phyloP scores from a whole-genome alignment of 2,329 filamentous ascomycete species.

The Sporothrix curviconia region DNA sequence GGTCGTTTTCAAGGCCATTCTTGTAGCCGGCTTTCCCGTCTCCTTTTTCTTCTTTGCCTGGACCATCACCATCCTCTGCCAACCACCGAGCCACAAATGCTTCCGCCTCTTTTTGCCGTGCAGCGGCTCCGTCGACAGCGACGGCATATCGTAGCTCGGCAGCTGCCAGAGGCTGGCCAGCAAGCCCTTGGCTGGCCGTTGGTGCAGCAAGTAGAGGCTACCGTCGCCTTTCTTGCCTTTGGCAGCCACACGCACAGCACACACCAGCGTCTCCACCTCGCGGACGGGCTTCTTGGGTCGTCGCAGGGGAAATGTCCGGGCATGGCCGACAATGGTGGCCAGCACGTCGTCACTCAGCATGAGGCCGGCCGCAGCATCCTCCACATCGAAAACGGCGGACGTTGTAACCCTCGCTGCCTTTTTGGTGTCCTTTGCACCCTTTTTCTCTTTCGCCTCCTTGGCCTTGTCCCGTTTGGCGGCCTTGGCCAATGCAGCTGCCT shows the following conservation, averaged over 20 bases:
- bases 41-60: background rate
- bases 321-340: slow-evolving; percentile 37
- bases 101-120: slow-evolving; percentile 6
- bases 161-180: slow-evolving; percentile 52
- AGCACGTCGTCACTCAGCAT: background rate
- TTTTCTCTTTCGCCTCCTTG: background rate
- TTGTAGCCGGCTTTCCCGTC: background rate
- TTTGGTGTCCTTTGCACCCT: background rate
- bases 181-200: slow-evolving; percentile 47
- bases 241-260: slow-evolving; percentile 36
- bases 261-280: slow-evolving; percentile 47
- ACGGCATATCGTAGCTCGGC: slow-evolving; percentile 33
- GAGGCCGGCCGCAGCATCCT: slow-evolving; percentile 7
- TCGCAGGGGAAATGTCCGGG: slow-evolving; percentile 46
- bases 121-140: background rate
- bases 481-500: slow-evolving; percentile 12
- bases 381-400: slow-evolving; percentile 30
- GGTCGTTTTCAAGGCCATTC: slow-evolving; percentile 19
- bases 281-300: slow-evolving; percentile 45
- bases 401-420: slow-evolving; percentile 19
- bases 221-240: slow-evolving; percentile 25
- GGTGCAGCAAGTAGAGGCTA: slow-evolving; percentile 41
- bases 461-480: background rate
- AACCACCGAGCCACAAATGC: slow-evolving; percentile 9
- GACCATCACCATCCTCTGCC: slow-evolving; percentile 1